A percentile compares a stretch with the other conserved stretches of the same genome.
Evolutionary conservation across 139 green algal species (phyloP).

Genomic region (Nannochloris sp.): DNA sequence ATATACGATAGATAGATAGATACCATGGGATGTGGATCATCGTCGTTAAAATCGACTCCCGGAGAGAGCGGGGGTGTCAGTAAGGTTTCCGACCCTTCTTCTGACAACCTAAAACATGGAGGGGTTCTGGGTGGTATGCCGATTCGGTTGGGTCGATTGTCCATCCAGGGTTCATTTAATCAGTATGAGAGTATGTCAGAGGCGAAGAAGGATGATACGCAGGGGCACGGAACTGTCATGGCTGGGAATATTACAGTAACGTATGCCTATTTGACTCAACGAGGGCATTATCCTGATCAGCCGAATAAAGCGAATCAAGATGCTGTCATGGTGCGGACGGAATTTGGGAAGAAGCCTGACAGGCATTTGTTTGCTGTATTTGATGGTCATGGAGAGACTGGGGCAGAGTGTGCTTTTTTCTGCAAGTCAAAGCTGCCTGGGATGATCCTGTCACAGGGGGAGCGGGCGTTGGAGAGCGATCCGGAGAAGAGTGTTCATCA

Average conservation of each 20-base stretch:
- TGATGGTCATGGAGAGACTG: conserved; percentile 76
- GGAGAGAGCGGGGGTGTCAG: no score
- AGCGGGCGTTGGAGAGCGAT: conserved; percentile 18
- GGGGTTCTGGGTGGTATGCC: background rate
- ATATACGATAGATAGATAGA: background rate
- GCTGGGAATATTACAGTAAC: background rate
- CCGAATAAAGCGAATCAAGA: conserved; percentile 89
- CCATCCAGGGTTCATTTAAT: background rate
- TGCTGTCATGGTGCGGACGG: conserved; percentile 44
- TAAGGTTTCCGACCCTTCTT: no score
- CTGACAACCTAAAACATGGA: no score
- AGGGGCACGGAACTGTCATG: background rate
- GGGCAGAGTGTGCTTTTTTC: conserved; percentile 63
- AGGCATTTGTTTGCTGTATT: conserved; percentile 72
- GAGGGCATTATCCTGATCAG: conserved; percentile 83
- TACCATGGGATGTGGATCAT: background rate
- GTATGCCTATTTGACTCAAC: conserved; percentile 73
- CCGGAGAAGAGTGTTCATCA: conserved; percentile 33
- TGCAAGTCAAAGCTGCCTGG: conserved; percentile 58
- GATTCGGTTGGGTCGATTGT: background rate
- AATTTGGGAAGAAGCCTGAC: conserved; percentile 38
- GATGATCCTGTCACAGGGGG: conserved; percentile 23
- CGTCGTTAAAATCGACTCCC: background rate
- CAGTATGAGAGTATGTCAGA: conserved; percentile 4
- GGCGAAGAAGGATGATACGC: background rate